Conservation (phyloP, 352 stramenopile genomes). For the Globisporangium acanthophoron region DNA sequence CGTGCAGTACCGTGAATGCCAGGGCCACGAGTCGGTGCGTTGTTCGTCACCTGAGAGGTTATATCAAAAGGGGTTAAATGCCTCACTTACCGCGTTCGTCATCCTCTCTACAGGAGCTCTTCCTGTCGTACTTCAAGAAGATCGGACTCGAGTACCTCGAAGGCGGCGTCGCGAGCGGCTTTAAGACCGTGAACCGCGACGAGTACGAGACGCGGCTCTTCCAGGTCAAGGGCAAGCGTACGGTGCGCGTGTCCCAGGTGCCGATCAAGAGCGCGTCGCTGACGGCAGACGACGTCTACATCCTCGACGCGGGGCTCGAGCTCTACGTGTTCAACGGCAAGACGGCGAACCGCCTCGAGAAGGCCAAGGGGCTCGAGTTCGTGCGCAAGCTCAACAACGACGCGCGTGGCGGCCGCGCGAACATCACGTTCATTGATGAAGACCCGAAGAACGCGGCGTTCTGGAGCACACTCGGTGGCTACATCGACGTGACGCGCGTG, state of each 20-base stretch:
- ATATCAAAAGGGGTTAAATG: not conserved
- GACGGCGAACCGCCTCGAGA: slow-evolving; percentile 84
- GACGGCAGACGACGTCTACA: slow-evolving; percentile 92
- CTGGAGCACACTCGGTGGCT: slow-evolving; percentile 90
- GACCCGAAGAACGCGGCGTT: slow-evolving; percentile 89
- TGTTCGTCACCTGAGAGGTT: not conserved
- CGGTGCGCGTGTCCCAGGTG: slow-evolving; percentile 85
- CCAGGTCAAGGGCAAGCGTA: slow-evolving; percentile 89
- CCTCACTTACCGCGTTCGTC: not conserved
- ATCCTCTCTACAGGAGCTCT: slow-evolving; percentile 51
- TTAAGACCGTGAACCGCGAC: slow-evolving; percentile 88
- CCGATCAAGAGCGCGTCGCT: slow-evolving; percentile 75
- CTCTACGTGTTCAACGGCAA: slow-evolving; percentile 87
- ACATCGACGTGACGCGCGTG: slow-evolving; percentile 54
- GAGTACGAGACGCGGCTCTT: slow-evolving; percentile 84
- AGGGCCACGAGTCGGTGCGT: slow-evolving; percentile 63
- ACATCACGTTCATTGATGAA: slow-evolving; percentile 87
- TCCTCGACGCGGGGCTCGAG: slow-evolving; percentile 90
- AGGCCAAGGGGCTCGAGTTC: slow-evolving; percentile 88
- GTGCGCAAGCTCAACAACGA: slow-evolving; percentile 86
- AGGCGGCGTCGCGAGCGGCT: slow-evolving; percentile 92
- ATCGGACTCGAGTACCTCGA: slow-evolving; percentile 88
- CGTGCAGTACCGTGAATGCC: slow-evolving; percentile 91
- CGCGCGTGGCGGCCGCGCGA: slow-evolving; percentile 66
- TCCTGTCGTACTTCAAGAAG: slow-evolving; percentile 93